Evolutionary conservation across 305 asterid species (phyloP).

Genomic region (Fraxinus angustifolia): DNA sequence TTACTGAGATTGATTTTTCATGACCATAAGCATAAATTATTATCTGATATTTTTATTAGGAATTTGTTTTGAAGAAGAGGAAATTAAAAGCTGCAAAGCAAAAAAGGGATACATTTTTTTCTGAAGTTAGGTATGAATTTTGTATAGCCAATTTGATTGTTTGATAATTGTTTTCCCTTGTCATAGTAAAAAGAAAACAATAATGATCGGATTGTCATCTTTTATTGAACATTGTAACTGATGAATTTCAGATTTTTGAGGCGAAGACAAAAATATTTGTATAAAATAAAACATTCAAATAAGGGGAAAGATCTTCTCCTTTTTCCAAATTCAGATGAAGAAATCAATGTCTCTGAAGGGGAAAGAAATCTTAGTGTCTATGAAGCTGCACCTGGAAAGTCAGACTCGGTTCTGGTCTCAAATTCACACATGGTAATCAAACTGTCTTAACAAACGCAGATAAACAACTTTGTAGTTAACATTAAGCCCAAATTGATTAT

Average conservation of each 20-base stretch:
- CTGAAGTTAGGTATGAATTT: slow-evolving; percentile 46
- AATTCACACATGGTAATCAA: slow-evolving; percentile 23
- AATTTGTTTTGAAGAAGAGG: slow-evolving; percentile 52
- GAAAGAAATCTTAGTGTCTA: slow-evolving; percentile 14
- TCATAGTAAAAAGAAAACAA: neutral
- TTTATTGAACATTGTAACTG: neutral
- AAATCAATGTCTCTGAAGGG: slow-evolving; percentile 17
- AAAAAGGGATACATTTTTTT: slow-evolving; percentile 31
- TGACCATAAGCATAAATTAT: neutral
- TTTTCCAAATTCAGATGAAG: slow-evolving; percentile 17
- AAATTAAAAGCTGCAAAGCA: slow-evolving; percentile 48
- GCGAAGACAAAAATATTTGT: slow-evolving; percentile 31
- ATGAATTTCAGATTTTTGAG: slow-evolving; percentile 50
- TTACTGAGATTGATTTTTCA: neutral
- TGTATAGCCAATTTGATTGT: neutral
- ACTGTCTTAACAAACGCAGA: neutral
- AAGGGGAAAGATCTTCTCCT: slow-evolving; percentile 10
- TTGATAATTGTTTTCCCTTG: neutral
- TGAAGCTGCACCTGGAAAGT: slow-evolving; percentile 8
- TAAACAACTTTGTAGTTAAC: neutral
- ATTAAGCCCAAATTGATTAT: slow-evolving; percentile 3
- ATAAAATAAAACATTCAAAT: slow-evolving; percentile 19
- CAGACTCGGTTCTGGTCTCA: slow-evolving; percentile 15
- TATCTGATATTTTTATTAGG: slow-evolving; percentile 25
- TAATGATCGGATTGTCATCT: neutral